phyloP scores from a whole-genome alignment of 352 stramenopile genomes.

The Globisporangium irregulare region DNA sequence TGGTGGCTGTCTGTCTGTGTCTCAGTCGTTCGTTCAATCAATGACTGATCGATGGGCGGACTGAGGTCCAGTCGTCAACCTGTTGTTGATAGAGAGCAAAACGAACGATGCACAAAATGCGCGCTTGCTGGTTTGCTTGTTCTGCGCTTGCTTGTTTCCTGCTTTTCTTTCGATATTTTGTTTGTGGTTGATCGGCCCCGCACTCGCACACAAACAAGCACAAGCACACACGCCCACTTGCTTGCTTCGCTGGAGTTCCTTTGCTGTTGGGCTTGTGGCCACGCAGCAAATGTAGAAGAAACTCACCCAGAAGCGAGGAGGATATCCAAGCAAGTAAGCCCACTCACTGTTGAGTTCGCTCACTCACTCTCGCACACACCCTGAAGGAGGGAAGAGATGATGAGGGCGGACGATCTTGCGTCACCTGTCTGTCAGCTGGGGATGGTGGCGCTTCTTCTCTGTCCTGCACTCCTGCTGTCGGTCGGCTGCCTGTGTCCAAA shows the following conservation, averaged over 20 bases:
- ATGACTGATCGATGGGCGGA: neutral
- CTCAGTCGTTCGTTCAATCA: neutral
- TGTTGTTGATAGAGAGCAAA: neutral
- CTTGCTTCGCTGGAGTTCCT: neutral
- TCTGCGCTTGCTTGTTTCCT: neutral
- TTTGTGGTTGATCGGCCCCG: neutral
- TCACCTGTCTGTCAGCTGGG: neutral
- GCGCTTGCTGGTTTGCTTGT: neutral
- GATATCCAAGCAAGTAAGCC: neutral
- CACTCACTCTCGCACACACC: neutral
- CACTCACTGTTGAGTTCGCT: neutral
- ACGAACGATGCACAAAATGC: neutral
- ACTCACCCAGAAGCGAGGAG: neutral
- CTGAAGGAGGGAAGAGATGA: neutral
- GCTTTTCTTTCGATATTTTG: constrained; percentile 13
- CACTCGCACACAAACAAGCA: neutral
- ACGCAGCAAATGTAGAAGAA: constrained; percentile 8
- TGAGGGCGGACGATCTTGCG: neutral
- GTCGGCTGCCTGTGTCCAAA: neutral
- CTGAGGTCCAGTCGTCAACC: neutral
- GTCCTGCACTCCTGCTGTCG: neutral
- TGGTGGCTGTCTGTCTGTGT: neutral
- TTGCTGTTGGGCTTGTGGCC: neutral
- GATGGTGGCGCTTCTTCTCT: neutral
- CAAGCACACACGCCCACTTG: neutral